These are phyloP conservation scores for Rhodomyrtus tomentosa DNA, from an alignment of 345 rosid species.

Conservation along the genomic window DNA sequence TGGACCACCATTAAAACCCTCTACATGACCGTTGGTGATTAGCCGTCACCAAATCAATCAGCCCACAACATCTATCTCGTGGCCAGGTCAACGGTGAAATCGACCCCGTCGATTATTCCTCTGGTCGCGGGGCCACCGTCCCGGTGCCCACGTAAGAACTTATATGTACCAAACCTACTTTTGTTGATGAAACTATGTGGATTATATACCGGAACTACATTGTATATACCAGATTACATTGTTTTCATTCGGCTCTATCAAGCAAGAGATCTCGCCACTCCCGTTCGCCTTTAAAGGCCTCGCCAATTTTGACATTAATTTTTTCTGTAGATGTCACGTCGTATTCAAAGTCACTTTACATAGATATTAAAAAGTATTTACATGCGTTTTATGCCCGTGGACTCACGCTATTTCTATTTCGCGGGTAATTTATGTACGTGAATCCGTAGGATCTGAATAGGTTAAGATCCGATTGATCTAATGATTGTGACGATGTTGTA, in stretches of 20 bases:
- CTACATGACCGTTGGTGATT: not conserved
- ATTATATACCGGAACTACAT: not conserved
- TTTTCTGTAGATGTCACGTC: fast-evolving
- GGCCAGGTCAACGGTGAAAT: not conserved
- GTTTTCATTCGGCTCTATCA: not conserved
- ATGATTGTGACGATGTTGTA: not conserved
- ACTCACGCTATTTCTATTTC: not conserved
- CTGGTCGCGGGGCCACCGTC: not conserved
- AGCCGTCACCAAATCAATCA: not conserved
- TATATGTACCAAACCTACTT: not conserved
- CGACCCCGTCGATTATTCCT: not conserved
- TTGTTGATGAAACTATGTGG: not conserved
- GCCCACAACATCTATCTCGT: not conserved
- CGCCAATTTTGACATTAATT: not conserved
- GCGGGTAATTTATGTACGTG: no score
- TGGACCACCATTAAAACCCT: not conserved
- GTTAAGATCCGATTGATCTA: not conserved
- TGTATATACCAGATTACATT: no score
- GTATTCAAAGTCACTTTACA: not conserved
- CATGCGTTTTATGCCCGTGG: no score
- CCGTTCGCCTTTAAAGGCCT: fast-evolving
- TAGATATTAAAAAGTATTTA: not conserved
- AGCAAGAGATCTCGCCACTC: not conserved
- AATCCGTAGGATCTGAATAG: not conserved
- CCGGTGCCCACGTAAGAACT: not conserved